These are phyloP conservation scores for Truncatella angustata DNA, from an alignment of 2,329 filamentous ascomycete genomes.

Conservation along the genomic window DNA sequence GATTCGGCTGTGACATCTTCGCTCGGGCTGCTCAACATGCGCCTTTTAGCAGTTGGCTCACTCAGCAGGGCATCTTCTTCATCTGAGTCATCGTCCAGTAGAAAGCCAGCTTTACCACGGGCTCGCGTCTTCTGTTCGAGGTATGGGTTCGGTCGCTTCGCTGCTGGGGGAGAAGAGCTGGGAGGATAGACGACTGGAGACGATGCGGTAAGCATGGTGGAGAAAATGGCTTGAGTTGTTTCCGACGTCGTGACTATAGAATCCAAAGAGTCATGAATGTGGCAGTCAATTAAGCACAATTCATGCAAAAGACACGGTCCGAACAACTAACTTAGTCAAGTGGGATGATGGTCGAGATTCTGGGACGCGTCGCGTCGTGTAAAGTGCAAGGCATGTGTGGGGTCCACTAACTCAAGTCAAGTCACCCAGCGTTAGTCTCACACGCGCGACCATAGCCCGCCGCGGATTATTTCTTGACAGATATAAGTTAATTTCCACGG, in stretches of 20 bases:
- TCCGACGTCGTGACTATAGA: no score
- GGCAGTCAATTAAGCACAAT: neutral
- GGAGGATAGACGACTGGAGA: slow-evolving; percentile 57
- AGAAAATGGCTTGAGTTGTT: neutral
- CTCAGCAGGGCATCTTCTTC: slow-evolving; percentile 29
- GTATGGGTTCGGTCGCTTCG: slow-evolving; percentile 36
- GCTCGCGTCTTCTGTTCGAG: slow-evolving; percentile 30
- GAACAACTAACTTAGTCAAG: no score
- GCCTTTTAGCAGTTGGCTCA: slow-evolving; percentile 40
- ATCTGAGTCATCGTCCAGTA: slow-evolving; percentile 39
- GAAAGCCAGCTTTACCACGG: slow-evolving; percentile 40
- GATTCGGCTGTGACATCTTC: slow-evolving; percentile 16
- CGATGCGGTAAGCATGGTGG: slow-evolving; percentile 57
- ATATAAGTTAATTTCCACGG: no score
- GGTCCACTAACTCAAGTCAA: no score
- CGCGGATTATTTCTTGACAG: no score
- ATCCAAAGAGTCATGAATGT: neutral
- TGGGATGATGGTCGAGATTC: no score
- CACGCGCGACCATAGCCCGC: no score
- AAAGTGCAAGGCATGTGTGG: neutral
- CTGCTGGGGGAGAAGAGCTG: slow-evolving; percentile 40
- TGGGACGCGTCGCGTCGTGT: slow-evolving; percentile 6
- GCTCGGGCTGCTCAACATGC: slow-evolving; percentile 36
- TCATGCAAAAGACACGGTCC: neutral
- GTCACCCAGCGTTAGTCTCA: neutral